These are phyloP conservation scores for Paulownia fortunei DNA, from an alignment of 257 asterid genomes.

Conservation along the genomic window DNA sequence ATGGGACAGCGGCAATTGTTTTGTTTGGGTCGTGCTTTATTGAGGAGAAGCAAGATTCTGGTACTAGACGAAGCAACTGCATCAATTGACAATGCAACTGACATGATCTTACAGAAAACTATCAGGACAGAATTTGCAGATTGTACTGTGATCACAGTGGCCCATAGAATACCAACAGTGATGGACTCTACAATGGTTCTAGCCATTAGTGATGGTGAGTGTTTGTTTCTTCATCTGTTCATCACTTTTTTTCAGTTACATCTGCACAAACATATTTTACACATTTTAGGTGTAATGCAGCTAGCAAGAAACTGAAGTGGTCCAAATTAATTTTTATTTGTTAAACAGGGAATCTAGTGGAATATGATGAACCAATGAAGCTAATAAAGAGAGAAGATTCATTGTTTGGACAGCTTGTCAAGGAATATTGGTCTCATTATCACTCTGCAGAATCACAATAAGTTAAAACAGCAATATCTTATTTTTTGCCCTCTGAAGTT, in stretches of 20 bases:
- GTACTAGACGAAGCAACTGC: slow-evolving; percentile 98
- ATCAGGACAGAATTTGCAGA: slow-evolving; percentile 77
- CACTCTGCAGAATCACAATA: slow-evolving; percentile 53
- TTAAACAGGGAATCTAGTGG: slow-evolving; percentile 71
- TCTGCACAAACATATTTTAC: too few relatives aligned
- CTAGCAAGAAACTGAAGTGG: neutral
- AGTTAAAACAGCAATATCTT: slow-evolving; percentile 6
- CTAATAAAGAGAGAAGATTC: slow-evolving; percentile 78
- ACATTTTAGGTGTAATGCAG: too few relatives aligned
- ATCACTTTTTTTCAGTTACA: neutral
- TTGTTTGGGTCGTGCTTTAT: slow-evolving; percentile 85
- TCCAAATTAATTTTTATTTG: neutral
- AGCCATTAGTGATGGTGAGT: slow-evolving; percentile 86
- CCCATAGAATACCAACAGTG: slow-evolving; percentile 94
- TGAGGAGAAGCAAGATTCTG: slow-evolving; percentile 81
- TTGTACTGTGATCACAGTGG: slow-evolving; percentile 92
- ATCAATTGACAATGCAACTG: slow-evolving; percentile 90
- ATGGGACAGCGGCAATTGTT: slow-evolving; percentile 93
- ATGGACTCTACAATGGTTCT: slow-evolving; percentile 97
- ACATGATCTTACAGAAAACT: slow-evolving; percentile 85
- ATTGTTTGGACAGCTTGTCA: slow-evolving; percentile 77
- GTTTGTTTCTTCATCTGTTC: neutral
- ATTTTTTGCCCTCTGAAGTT: neutral
- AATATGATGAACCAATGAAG: slow-evolving; percentile 80
- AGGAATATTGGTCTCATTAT: slow-evolving; percentile 87